These are phyloP conservation scores for Pyrus betulifolia DNA, from an alignment of 306 rosid species.

Conservation along the genomic window DNA sequence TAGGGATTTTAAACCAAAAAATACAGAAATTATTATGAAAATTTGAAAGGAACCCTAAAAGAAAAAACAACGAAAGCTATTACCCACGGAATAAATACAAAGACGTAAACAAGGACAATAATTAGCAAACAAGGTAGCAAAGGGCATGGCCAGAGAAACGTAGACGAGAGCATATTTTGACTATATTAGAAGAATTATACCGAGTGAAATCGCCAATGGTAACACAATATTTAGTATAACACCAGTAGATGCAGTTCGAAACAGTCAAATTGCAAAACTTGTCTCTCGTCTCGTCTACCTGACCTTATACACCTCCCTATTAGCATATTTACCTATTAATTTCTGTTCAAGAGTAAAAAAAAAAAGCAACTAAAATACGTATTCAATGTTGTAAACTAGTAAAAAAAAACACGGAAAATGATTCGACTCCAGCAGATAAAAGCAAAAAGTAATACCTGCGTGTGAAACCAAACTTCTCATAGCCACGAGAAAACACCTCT, in stretches of 20 bases:
- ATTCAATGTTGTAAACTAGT: neutral
- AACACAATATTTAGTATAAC: neutral
- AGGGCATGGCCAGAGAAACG: neutral
- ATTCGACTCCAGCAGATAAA: neutral
- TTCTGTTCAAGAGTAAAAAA: neutral
- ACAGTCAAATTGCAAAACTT: neutral
- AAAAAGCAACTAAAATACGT: too few species aligned
- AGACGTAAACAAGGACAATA: neutral
- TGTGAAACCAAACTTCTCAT: slow-evolving; percentile 81
- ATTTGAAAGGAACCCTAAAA: neutral
- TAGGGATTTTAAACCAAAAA: neutral
- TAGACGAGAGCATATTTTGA: neutral
- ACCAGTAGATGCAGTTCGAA: neutral
- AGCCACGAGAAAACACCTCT: slow-evolving; percentile 93
- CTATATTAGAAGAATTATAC: neutral
- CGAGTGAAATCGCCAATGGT: neutral
- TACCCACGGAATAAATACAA: neutral
- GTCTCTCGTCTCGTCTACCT: neutral
- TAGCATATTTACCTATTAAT: neutral
- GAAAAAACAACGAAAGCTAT: neutral
- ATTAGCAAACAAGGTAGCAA: neutral
- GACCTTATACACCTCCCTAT: neutral
- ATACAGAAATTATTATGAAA: neutral
- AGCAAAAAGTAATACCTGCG: slow-evolving; percentile 54
- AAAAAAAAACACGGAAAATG: neutral